Base-by-base conservation (phyloP, 2,329 filamentous ascomycete genomes). In the Cladophialophora chaetospira region DNA sequence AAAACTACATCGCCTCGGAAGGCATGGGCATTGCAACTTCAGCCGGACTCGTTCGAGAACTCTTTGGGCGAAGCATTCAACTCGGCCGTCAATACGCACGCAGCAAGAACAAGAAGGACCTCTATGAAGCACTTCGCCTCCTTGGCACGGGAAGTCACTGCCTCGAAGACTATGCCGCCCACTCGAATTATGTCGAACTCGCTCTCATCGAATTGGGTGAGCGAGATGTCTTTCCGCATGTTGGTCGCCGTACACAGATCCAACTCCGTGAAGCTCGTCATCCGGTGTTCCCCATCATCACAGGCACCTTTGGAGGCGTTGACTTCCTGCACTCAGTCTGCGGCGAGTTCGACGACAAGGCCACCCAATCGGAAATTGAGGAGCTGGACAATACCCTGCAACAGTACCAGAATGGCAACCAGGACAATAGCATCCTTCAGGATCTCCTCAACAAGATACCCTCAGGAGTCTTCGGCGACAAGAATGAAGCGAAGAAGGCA, bases 1-100 rank as follows among this genome's bases (percentile, higher is more conserved):
- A 97, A 77, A 94, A 92, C 72, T 97, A 97, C 74, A 97, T 97
- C 72, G 91, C 92, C 35, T 91, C 91, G 62, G 92, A 97, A 71
- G 77, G 83, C 48, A 75, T 82, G 56, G 83, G 84, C 43, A 94
- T 95, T 70, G 89, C 88, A 74, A 96, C 88, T 42, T 96, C 90
- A 46, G 88, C 91, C 55, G 78, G 80, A 45, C 85, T 95, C 67
- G 83, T 96, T 58, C 84, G 89, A 51, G 80, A 82, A 61, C 83
- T 95, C 1, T 89, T 96, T 62, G 74, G 79, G 43, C 79, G 82
- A 60, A 90, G 84, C 67, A 91, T 96, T 66, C 81, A 93, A 66
- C 83, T 94, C n/a, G 92, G 85, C 40, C 87, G 90, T 58, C 81
- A 80, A 44, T 96, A 93, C 72, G 80, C 79, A 57, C 76, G 80